Base-by-base conservation (phyloP, 371 early-diverging fungal species). In the Coemansia sp. region DNA sequence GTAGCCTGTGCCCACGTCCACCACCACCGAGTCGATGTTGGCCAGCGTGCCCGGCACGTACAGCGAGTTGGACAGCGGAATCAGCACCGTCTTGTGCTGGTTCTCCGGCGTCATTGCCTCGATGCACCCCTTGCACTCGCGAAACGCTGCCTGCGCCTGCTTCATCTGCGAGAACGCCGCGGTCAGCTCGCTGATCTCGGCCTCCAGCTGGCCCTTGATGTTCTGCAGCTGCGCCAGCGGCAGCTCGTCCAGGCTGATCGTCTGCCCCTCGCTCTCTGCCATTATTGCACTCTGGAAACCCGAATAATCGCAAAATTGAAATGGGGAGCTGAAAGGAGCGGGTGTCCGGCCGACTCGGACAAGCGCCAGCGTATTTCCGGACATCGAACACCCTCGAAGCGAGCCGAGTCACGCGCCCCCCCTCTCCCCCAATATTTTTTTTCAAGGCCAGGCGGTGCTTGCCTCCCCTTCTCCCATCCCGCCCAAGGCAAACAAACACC, bases 1-100 rank as follows among this genome's bases (percentile, higher is more conserved):
- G 76, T 97, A 97, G 32, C 98, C 98, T 8, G 98, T 95, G 49
- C 97, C 98, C 50, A 96, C 88, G 80, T 97, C 98, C 0, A 97
- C 92, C 68, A 95, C 88, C 3, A 96, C 94, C 56, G 87, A 93
- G 54, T 88, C 86, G 11, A 87, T 84, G 66, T 93, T 81, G 31
- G 85, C 81, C 42, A 96, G 78, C 75, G 90, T 86, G 51, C 94
- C 98, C 55, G 94, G 93, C 12, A 97, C 94, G 81, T 96, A 96
- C 47, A 95, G 87, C 81, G 91, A 81, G 64, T 80, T 72, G 46
- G 77, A 90, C 62, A 93, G 81, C 14, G 93, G 93, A 18, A 94
- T 89, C 37, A 95, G 82, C 48, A 88, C 84, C 8, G 83, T 83
- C 67, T 89, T 88, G 68, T 86, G 90, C 56, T 80, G 54, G 56